These are phyloP conservation scores for Penicillium carneum DNA, from an alignment of 2,329 filamentous ascomycete genomes.

Conservation along the genomic window DNA sequence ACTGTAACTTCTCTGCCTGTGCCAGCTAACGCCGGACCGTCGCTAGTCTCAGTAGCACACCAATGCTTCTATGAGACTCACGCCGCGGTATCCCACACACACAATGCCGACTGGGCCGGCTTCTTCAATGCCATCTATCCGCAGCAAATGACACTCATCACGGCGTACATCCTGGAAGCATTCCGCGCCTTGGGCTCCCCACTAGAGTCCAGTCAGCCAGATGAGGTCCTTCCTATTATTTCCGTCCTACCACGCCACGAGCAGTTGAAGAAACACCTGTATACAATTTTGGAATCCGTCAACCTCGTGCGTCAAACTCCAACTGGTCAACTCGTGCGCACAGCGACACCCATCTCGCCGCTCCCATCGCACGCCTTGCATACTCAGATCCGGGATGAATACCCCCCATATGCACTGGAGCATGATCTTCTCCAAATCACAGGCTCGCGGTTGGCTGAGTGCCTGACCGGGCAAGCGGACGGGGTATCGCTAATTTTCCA, in stretches of 20 bases:
- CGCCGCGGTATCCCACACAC: constrained; percentile 1
- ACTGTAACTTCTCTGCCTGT: background rate
- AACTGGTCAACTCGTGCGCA: background rate
- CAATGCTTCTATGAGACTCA: constrained; percentile 1
- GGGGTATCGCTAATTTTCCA: constrained; percentile 52
- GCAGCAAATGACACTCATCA: constrained; percentile 33
- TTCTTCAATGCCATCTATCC: constrained; percentile 33
- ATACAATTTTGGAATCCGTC: constrained; percentile 8
- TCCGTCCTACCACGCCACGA: background rate
- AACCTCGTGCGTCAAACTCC: background rate
- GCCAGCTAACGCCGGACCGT: background rate
- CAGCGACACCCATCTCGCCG: background rate
- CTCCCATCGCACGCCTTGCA: background rate
- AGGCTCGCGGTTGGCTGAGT: constrained; percentile 48
- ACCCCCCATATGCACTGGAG: constrained; percentile 45
- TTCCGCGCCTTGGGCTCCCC: constrained; percentile 34
- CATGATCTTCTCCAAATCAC: constrained; percentile 45
- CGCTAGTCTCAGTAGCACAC: background rate
- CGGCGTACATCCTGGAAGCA: constrained; percentile 38
- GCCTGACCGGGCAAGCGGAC: constrained; percentile 49
- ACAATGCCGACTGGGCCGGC: constrained; percentile 16
- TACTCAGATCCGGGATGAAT: constrained; percentile 31
- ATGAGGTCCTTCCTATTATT: background rate
- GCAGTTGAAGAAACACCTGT: background rate
- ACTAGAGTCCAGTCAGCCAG: background rate